These are phyloP conservation scores for Rhodotorula toruloides DNA, from an alignment of 768 basidiomycete genomes.

Conservation along the genomic window DNA sequence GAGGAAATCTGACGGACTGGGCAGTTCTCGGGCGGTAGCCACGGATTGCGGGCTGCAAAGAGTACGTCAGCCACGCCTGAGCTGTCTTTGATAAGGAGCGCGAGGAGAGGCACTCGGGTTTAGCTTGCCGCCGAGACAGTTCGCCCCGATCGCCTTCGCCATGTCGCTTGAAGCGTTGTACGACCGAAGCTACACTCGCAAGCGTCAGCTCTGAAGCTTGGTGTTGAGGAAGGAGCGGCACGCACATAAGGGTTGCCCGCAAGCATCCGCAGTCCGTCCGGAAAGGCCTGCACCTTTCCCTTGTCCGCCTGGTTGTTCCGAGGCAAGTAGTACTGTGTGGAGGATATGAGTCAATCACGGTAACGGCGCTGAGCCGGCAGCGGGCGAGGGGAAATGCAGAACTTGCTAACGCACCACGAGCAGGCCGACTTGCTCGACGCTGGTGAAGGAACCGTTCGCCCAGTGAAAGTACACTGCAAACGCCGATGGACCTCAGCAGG, in stretches of 20 bases:
- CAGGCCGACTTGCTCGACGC: not conserved
- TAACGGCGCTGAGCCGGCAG: not conserved
- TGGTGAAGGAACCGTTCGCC: conserved; percentile 13
- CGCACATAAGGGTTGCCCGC: conserved; percentile 30
- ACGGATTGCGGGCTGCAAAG: too few relatives aligned
- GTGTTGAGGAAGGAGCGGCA: conserved; percentile 1
- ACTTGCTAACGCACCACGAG: conserved; percentile 5
- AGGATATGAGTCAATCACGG: too few relatives aligned
- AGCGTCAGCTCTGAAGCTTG: not conserved
- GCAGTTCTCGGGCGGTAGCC: conserved; percentile 12
- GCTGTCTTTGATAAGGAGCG: too few relatives aligned
- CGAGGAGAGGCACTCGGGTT: too few relatives aligned
- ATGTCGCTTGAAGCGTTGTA: not conserved
- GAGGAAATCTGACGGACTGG: not conserved
- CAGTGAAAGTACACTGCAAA: not conserved
- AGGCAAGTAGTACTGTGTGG: conserved; percentile 16
- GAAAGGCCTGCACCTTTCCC: conserved; percentile 6
- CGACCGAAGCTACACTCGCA: not conserved
- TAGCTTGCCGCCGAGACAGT: conserved; percentile 9
- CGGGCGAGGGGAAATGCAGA: not conserved
- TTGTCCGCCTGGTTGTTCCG: not conserved
- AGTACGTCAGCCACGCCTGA: too few relatives aligned
- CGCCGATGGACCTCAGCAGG: too few relatives aligned
- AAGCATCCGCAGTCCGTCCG: conserved; percentile 31
- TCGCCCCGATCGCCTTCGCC: conserved; percentile 12